Conservation (phyloP, 2,329 filamentous ascomycete species). For the Acrodontium crateriforme region DNA sequence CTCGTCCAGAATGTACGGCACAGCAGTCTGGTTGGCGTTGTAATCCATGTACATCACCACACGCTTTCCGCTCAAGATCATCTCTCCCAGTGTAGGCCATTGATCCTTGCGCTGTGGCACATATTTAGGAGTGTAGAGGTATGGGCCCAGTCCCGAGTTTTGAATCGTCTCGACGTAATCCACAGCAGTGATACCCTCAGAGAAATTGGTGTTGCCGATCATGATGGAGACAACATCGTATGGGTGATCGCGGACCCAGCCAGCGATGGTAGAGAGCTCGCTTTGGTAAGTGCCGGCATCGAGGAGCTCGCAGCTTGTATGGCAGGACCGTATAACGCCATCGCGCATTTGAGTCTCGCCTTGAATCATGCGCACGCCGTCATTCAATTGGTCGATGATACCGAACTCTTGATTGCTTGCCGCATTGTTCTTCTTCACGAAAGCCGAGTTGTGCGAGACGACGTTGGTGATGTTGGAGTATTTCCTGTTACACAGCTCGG, state of each 20-base stretch:
- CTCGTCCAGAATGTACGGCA: slow-evolving; percentile 77
- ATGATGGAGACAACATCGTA: slow-evolving; percentile 82
- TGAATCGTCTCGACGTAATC: slow-evolving; percentile 57
- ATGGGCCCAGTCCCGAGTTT: slow-evolving; percentile 55
- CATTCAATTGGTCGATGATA: slow-evolving; percentile 60
- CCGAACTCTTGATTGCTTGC: slow-evolving; percentile 60
- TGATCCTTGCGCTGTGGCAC: slow-evolving; percentile 57
- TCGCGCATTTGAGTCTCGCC: slow-evolving; percentile 45
- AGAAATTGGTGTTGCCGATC: slow-evolving; percentile 67
- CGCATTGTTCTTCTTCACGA: slow-evolving; percentile 54
- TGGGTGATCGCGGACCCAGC: slow-evolving; percentile 63
- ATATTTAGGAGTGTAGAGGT: slow-evolving; percentile 58
- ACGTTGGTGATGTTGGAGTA: slow-evolving; percentile 75
- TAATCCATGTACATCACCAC: slow-evolving; percentile 79
- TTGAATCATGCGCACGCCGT: slow-evolving; percentile 55
- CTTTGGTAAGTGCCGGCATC: slow-evolving; percentile 64
- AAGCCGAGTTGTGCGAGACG: slow-evolving; percentile 69
- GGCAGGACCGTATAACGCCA: slow-evolving; percentile 60
- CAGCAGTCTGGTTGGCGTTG: slow-evolving; percentile 59
- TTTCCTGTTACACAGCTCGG: slow-evolving; percentile 61
- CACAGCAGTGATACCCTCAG: slow-evolving; percentile 35
- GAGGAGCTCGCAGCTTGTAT: slow-evolving; percentile 68
- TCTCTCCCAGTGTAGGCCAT: slow-evolving; percentile 70
- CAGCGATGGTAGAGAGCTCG: slow-evolving; percentile 54
- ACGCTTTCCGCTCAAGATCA: slow-evolving; percentile 54